These are phyloP conservation scores for Wickerhamiella sergipiensis DNA, from an alignment of 805 yeast species.

Conservation along the genomic window DNA sequence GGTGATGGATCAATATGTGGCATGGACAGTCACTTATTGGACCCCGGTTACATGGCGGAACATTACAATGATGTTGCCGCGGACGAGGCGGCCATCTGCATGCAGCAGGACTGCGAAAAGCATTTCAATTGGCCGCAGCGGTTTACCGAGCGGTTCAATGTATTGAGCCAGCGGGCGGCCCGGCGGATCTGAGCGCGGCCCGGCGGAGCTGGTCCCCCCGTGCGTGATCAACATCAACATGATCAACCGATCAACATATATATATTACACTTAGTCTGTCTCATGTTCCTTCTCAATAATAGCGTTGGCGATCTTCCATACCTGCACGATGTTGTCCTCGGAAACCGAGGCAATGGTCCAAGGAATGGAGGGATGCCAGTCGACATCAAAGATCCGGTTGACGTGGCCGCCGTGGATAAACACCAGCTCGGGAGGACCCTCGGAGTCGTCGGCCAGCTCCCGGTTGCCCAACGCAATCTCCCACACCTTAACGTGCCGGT, in stretches of 20 bases:
- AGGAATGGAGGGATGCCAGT: conserved; percentile 48
- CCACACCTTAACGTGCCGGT: conserved; percentile 64
- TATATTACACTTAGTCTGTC: not conserved
- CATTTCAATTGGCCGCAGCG: not conserved
- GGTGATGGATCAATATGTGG: not conserved
- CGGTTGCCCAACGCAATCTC: conserved; percentile 30
- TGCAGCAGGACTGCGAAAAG: not conserved
- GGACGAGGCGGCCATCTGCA: not conserved
- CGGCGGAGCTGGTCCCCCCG: no score
- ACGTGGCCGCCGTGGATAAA: conserved; percentile 87
- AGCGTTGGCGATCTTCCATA: conserved; percentile 56
- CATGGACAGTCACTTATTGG: not conserved
- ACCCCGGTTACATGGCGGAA: not conserved
- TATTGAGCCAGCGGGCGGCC: not conserved
- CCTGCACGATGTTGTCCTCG: conserved; percentile 61
- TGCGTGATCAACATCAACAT: no score
- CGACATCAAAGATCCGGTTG: conserved; percentile 49
- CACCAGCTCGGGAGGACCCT: conserved; percentile 60
- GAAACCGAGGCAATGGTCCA: conserved; percentile 54
- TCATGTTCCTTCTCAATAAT: conserved; percentile 24
- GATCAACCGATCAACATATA: no score
- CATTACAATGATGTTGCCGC: not conserved
- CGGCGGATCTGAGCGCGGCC: not conserved
- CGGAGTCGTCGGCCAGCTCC: conserved; percentile 36
- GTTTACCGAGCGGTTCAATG: not conserved